Percentiles rank a stretch among this genome's conserved stretches.
These are phyloP conservation scores for Begonia fuchsioides DNA, from an alignment of 306 rosid species.

Conservation along the genomic window DNA sequence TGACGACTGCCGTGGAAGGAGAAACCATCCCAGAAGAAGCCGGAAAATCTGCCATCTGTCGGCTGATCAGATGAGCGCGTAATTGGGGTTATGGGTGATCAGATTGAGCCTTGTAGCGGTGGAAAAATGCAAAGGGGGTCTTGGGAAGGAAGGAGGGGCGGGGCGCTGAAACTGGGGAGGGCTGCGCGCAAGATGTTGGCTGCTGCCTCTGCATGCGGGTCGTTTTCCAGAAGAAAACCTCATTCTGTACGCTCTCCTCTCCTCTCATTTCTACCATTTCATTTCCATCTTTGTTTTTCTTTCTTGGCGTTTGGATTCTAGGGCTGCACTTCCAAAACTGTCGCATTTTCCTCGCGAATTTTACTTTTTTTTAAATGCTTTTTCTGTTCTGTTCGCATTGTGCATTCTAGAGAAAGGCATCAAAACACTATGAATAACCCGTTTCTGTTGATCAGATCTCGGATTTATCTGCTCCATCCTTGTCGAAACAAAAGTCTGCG, in stretches of 20 bases:
- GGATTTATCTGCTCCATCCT: constrained; percentile 43
- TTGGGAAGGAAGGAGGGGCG: constrained; percentile 15
- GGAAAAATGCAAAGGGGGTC: too few relatives aligned
- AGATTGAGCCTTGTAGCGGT: too few relatives aligned
- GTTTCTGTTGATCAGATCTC: constrained; percentile 40
- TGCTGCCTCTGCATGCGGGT: constrained; percentile 71
- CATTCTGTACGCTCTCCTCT: constrained; percentile 37
- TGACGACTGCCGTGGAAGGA: too few relatives aligned
- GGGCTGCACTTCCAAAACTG: too few relatives aligned
- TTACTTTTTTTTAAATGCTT: constrained; percentile 1
- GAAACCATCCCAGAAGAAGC: too few relatives aligned
- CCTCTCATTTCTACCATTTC: constrained; percentile 3
- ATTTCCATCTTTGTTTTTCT: constrained; percentile 14
- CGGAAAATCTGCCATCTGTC: too few relatives aligned
- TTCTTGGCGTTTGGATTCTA: too few relatives aligned
- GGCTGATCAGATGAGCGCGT: too few relatives aligned
- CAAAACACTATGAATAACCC: background rate
- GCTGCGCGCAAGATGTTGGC: constrained; percentile 57
- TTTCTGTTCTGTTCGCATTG: background rate
- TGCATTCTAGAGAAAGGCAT: background rate
- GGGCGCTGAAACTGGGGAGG: constrained; percentile 42
- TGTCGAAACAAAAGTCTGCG: constrained; percentile 25
- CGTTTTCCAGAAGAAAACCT: constrained; percentile 50
- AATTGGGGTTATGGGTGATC: too few relatives aligned
- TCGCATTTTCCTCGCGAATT: background rate